Base-by-base conservation (phyloP, 306 rosid genomes). In the Prunus salicina region DNA sequence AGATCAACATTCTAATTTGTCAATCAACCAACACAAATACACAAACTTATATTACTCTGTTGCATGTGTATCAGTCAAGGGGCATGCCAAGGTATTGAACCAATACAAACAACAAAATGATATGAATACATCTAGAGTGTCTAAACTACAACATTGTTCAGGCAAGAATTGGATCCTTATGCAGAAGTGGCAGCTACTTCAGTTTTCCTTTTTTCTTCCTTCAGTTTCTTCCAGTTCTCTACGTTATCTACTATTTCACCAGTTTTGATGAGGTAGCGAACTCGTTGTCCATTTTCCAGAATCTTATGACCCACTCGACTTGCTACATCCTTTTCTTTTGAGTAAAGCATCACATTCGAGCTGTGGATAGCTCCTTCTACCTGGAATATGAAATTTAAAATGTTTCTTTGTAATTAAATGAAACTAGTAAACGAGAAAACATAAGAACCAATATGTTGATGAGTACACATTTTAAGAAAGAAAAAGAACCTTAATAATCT, bases 331-430 rank as follows among this genome's bases (percentile, higher is more conserved):
- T 95, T 84, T 61, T 95, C 98, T 76, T 92, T 91, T 0, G 98
- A 95, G 87, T 92, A 95, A 27, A 90, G 92, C 99, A 95, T 95
- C 86, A 95, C 93, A 78, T 95, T 95, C 49, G 99, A 95, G 84
- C 99, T 95, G 86, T 95, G 99, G 75, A 95, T 82, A 6, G 98
- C 89, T 14, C 82, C 98, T 88, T 95, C 97, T 32, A 95, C 68
- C 99, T 95, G 87, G 22, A 81, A 87, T 25, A 49, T 15, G 34
- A 68, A 47, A 74, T 3, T 41, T 18, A 56, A 30, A 79, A 25
- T 9, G 52, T 58, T 41, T 47, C 30, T 56, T 74, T 66, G 69
- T 43, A 55, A 80, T 6, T 0, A 6, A 56, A 57, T 34, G n/a
- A 28, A 67, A 73, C 64, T 51, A 50, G 83, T 19, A 82, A 30